These are phyloP conservation scores for Pontederia crassipes DNA, from an alignment of 176 grass and related monocot genomes.

Conservation along the genomic window DNA sequence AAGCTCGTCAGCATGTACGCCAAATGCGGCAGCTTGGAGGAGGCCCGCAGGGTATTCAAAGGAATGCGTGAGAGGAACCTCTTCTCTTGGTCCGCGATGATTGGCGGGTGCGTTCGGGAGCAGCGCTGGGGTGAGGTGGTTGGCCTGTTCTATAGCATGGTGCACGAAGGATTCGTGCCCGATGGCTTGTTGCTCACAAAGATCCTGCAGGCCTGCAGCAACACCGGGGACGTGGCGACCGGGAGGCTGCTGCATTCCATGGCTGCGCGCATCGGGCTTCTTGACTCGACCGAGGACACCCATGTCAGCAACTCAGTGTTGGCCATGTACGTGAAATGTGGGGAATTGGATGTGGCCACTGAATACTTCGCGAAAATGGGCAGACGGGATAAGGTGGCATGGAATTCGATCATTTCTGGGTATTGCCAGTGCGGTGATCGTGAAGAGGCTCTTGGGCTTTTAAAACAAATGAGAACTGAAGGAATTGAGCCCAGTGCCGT, in stretches of 20 bases:
- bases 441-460: constrained; percentile 36
- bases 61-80: constrained; percentile 46
- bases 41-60: constrained; percentile 42
- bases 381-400: constrained; percentile 37
- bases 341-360: constrained; percentile 23
- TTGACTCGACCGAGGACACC: constrained; percentile 17
- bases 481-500: constrained; percentile 35
- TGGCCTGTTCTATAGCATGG: constrained; percentile 27
- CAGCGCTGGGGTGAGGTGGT: constrained; percentile 36
- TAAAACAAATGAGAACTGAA: constrained; percentile 31
- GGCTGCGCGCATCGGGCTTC: constrained; percentile 33
- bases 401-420: constrained; percentile 59
- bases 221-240: constrained; percentile 23
- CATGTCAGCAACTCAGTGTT: constrained; percentile 47
- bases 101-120: constrained; percentile 33
- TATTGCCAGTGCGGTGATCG: constrained; percentile 30
- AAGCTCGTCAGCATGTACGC: constrained; percentile 44
- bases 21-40: constrained; percentile 26
- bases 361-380: constrained; percentile 41
- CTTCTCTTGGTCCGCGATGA: constrained; percentile 63
- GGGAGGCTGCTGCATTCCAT: constrained; percentile 41
- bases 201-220: constrained; percentile 39
- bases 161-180: constrained; percentile 25
- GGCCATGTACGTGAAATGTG: constrained; percentile 54
- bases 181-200: constrained; percentile 54